These are phyloP conservation scores for Populus trichocarpa DNA, from an alignment of 441 rosid genomes.

Conservation along the genomic window DNA sequence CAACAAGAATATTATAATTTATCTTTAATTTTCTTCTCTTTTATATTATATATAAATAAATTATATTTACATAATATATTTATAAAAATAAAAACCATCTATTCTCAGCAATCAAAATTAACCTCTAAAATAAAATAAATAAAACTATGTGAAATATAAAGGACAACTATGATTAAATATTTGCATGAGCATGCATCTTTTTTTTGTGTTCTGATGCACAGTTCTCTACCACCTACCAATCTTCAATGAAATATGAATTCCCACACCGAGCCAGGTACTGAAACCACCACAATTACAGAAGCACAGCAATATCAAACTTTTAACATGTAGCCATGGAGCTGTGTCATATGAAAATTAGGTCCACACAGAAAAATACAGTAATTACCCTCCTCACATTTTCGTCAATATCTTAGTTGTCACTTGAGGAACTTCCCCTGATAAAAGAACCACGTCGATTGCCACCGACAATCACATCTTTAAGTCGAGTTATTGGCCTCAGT, in stretches of 20 bases:
- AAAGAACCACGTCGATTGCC: constrained; percentile 58
- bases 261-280: background rate
- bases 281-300: constrained; percentile 22
- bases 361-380: constrained; percentile 30
- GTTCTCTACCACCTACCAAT: background rate
- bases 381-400: constrained; percentile 21
- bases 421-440: constrained; percentile 45
- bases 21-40: no score
- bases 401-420: constrained; percentile 43
- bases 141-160: no score
- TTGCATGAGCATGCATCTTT: no score
- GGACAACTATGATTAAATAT: no score
- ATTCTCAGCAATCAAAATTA: no score
- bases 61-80: no score
- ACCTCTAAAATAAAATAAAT: no score
- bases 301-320: constrained; percentile 22
- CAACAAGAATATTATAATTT: no score
- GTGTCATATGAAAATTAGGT: constrained; percentile 17
- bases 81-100: no score
- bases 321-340: constrained; percentile 21
- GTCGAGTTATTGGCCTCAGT: constrained; percentile 67
- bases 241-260: background rate
- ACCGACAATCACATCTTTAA: constrained; percentile 79
- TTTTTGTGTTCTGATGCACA: background rate
- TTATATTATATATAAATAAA: no score